Conservation (phyloP, 345 rosid species). For the Noccaea bulbosa region DNA sequence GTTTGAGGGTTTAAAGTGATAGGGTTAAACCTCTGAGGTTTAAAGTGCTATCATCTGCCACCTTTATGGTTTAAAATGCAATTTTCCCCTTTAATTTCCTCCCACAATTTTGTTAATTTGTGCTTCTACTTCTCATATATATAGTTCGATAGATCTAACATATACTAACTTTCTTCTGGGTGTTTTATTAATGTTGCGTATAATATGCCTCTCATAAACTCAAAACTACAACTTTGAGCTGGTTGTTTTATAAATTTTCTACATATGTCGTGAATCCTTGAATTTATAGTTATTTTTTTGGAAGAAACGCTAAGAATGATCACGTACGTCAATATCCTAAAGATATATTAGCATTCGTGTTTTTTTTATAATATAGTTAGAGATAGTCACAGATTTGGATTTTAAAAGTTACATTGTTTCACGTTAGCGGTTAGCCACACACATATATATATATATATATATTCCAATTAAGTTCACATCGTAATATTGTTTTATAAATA, state of each 20-base stretch:
- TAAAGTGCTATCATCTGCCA: too few relatives aligned
- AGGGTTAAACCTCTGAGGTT: too few relatives aligned
- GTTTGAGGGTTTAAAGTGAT: too few relatives aligned
- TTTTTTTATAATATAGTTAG: neutral
- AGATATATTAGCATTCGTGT: neutral
- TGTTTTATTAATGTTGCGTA: neutral
- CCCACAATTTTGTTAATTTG: neutral
- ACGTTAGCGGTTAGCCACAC: conserved; percentile 41
- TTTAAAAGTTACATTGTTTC: conserved; percentile 28
- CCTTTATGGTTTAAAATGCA: too few relatives aligned
- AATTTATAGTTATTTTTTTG: neutral
- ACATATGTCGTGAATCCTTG: neutral
- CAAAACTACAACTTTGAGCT: conserved; percentile 4
- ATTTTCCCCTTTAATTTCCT: neutral
- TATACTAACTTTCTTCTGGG: neutral
- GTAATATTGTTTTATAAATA: neutral
- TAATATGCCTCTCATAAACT: conserved; percentile 6
- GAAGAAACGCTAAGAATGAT: neutral
- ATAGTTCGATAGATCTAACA: neutral
- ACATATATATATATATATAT: too few relatives aligned
- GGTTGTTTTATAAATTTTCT: neutral
- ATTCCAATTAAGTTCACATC: conserved; percentile 20
- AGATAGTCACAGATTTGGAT: conserved; percentile 22
- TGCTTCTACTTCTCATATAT: neutral
- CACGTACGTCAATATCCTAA: conserved; percentile 5